Conservation (phyloP, 257 asterid species). For the Nicotiana knightiana region DNA sequence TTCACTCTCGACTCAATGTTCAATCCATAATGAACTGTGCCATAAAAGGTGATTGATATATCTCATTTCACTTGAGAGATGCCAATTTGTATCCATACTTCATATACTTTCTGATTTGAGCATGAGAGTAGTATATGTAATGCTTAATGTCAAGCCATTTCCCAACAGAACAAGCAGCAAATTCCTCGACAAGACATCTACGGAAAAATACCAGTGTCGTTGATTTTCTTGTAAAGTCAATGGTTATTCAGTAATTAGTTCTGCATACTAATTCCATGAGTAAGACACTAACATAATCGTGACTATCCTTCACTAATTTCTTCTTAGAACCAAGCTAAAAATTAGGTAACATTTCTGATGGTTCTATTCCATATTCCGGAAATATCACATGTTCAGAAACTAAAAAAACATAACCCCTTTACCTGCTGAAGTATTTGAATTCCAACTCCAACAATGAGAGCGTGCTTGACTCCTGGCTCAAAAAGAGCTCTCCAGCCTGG, state of each 20-base stretch:
- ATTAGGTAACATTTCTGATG: not conserved
- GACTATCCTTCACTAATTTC: not conserved
- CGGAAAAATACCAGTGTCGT: not conserved
- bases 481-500: conserved; percentile 73
- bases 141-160: not conserved
- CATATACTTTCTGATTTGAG: not conserved
- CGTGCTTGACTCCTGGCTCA: conserved; percentile 94
- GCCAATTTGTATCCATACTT: not conserved
- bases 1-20: not conserved
- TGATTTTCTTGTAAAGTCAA: not conserved
- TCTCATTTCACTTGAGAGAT: not conserved
- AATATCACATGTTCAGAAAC: not conserved
- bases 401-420: not conserved
- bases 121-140: not conserved
- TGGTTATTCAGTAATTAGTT: not conserved
- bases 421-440: conserved; percentile 98
- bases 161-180: not conserved
- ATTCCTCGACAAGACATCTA: not conserved
- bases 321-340: not conserved
- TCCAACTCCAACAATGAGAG: conserved; percentile 83
- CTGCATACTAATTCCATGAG: not conserved
- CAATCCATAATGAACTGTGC: not conserved
- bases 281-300: not conserved
- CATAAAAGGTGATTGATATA: not conserved
- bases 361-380: not conserved